Conservation (phyloP, 768 basidiomycete genomes). For the Tulasnella sp. region DNA sequence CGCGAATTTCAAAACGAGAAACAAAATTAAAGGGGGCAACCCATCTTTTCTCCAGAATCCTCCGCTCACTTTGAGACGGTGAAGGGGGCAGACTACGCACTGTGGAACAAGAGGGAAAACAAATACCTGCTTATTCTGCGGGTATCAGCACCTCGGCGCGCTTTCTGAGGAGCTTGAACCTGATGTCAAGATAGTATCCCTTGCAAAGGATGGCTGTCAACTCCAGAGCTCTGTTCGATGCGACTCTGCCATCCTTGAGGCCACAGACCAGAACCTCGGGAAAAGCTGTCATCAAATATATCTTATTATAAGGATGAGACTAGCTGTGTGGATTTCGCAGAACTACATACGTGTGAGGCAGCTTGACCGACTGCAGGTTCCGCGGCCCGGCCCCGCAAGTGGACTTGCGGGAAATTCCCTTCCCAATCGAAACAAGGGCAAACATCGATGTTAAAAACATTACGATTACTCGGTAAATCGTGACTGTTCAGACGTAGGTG, state of each 20-base stretch:
- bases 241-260: not conserved
- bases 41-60: not conserved
- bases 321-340: not conserved
- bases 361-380: not conserved
- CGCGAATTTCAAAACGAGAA: not conserved
- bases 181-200: not conserved
- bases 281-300: not conserved
- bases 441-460: not conserved
- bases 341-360: not conserved
- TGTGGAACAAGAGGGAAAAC: too few relatives aligned
- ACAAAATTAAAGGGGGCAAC: not conserved
- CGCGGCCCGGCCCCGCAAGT: not conserved
- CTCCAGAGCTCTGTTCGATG: not conserved
- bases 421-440: not conserved
- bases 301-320: not conserved
- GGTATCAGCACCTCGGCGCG: not conserved
- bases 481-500: not conserved
- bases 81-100: too few relatives aligned
- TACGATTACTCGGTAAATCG: not conserved
- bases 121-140: too few relatives aligned
- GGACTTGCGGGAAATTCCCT: not conserved
- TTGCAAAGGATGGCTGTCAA: too few relatives aligned
- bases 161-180: not conserved
- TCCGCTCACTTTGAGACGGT: too few relatives aligned
- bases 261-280: not conserved